Evolutionary conservation across 2,329 filamentous ascomycete species (phyloP).

Genomic region (Nigrospora sphaerica): DNA sequence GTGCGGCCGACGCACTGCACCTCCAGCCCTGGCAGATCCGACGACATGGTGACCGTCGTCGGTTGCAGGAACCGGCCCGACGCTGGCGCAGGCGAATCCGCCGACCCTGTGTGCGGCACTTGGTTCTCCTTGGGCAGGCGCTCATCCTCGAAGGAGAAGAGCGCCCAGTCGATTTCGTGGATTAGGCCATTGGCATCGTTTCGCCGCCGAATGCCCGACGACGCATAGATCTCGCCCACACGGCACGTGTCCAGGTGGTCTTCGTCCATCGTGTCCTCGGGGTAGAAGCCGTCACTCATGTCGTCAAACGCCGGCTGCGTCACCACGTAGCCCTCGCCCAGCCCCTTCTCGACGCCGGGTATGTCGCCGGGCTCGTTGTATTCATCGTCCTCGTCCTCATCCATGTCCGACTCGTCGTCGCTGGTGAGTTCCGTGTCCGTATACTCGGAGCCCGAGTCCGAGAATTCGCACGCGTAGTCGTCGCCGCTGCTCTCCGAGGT

Average conservation of each 20-base stretch:
- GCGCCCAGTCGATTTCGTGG: slow-evolving; percentile 93
- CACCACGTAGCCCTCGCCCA: slow-evolving; percentile 70
- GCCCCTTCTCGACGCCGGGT: slow-evolving; percentile 66
- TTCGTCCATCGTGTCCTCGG: slow-evolving; percentile 61
- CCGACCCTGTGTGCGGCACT: slow-evolving; percentile 39
- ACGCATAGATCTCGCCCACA: slow-evolving; percentile 80
- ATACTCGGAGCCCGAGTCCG: slow-evolving; percentile 45
- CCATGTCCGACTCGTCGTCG: slow-evolving; percentile 42
- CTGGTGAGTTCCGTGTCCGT: slow-evolving; percentile 36
- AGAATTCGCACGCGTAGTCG: slow-evolving; percentile 54
- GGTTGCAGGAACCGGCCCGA: slow-evolving; percentile 37
- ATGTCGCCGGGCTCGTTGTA: slow-evolving; percentile 66
- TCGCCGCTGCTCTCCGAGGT: slow-evolving; percentile 37
- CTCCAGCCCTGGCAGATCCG: slow-evolving; percentile 61
- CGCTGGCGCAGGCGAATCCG: slow-evolving; percentile 16
- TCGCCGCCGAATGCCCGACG: slow-evolving; percentile 78
- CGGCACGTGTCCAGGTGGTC: slow-evolving; percentile 79
- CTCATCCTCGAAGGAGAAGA: slow-evolving; percentile 71
- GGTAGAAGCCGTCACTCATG: slow-evolving; percentile 76
- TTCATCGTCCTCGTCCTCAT: slow-evolving; percentile 47
- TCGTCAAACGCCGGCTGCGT: slow-evolving; percentile 91
- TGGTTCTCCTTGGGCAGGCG: slow-evolving; percentile 67
- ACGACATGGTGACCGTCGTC: slow-evolving; percentile 50
- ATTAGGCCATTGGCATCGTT: slow-evolving; percentile 60
- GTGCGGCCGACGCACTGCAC: slow-evolving; percentile 89